These are phyloP conservation scores for Phialocephala subalpina DNA, from an alignment of 2,329 filamentous ascomycete species.

Conservation along the genomic window DNA sequence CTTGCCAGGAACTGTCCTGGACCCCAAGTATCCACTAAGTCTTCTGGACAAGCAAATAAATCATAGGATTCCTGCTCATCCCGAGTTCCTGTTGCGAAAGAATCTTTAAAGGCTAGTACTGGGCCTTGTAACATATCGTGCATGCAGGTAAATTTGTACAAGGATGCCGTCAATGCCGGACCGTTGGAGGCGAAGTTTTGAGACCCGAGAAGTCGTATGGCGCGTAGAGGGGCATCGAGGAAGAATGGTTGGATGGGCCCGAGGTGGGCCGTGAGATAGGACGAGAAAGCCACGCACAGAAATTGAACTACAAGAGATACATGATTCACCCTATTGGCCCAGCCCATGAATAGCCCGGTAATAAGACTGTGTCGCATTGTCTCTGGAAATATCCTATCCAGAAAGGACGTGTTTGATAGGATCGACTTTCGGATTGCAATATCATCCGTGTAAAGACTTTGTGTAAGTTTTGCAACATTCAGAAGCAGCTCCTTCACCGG, in stretches of 20 bases:
- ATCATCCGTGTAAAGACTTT: too few relatives aligned
- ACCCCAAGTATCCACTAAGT: slow-evolving; percentile 31
- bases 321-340: slow-evolving; percentile 7
- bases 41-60: slow-evolving; percentile 23
- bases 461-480: too few relatives aligned
- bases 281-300: slow-evolving; percentile 7
- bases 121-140: slow-evolving; percentile 18
- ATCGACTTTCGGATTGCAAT: too few relatives aligned
- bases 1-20: slow-evolving; percentile 20
- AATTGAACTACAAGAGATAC: slow-evolving; percentile 22
- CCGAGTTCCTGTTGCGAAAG: too few relatives aligned
- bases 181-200: neutral
- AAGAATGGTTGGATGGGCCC: slow-evolving; percentile 29
- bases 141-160: slow-evolving; percentile 25
- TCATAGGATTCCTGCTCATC: slow-evolving; percentile 11
- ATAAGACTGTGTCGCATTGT: too few relatives aligned
- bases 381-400: too few relatives aligned
- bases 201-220: slow-evolving; percentile 15
- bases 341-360: neutral
- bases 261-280: slow-evolving; percentile 26
- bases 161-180: neutral
- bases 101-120: slow-evolving; percentile 24
- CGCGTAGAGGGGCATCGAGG: slow-evolving; percentile 19
- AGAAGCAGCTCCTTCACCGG: too few relatives aligned
- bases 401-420: too few relatives aligned